These are phyloP conservation scores for Fusarium avenaceum DNA, from an alignment of 2,329 filamentous ascomycete genomes.

Conservation along the genomic window DNA sequence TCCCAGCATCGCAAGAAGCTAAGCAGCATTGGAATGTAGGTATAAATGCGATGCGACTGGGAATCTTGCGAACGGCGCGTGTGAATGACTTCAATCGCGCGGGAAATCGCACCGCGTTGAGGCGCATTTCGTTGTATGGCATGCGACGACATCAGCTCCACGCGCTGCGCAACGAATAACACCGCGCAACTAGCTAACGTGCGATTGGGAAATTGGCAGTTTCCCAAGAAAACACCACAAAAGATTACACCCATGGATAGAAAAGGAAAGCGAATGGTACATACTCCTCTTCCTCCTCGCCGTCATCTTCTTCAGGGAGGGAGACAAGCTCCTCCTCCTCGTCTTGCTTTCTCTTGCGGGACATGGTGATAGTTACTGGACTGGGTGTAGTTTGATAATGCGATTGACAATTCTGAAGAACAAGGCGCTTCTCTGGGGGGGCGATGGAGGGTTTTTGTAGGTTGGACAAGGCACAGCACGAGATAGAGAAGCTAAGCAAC, in stretches of 20 bases:
- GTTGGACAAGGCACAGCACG: constrained; percentile 30
- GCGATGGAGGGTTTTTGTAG: constrained; percentile 36
- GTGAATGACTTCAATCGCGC: constrained; percentile 11
- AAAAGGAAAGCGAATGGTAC: constrained; percentile 43
- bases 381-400: constrained; percentile 19
- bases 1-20: background rate
- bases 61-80: background rate
- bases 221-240: constrained; percentile 13
- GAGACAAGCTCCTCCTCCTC: constrained; percentile 67
- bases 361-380: constrained; percentile 54
- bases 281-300: constrained; percentile 69
- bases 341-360: constrained; percentile 70
- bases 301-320: constrained; percentile 65
- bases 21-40: background rate
- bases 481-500: constrained; percentile 35
- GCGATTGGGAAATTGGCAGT: constrained; percentile 29
- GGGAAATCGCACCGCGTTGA: constrained; percentile 5
- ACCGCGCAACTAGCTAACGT: constrained; percentile 1
- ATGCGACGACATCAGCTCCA: constrained; percentile 45
- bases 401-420: constrained; percentile 26
- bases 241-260: background rate
- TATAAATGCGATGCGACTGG: background rate
- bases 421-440: constrained; percentile 26
- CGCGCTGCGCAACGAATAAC: constrained; percentile 39
- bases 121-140: constrained; percentile 20